Conservation (phyloP, 495 filamentous ascomycete genomes). For the Xylaria sp. region DNA sequence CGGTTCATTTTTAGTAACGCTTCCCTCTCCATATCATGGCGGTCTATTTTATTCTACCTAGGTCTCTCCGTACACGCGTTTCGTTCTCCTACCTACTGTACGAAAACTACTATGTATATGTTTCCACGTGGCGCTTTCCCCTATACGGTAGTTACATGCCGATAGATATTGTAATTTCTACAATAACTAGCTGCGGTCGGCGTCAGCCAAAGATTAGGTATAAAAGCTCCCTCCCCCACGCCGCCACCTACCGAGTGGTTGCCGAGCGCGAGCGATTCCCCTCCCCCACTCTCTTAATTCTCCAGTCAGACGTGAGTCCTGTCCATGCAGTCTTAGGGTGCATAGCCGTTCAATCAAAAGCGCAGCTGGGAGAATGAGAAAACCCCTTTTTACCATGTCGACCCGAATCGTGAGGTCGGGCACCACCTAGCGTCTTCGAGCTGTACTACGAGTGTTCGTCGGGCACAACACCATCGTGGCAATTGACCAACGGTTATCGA, state of each 20-base stretch:
- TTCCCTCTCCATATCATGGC: background rate
- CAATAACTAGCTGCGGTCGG: too few species aligned
- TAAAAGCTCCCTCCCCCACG: background rate
- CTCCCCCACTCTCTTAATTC: background rate
- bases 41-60: too few species aligned
- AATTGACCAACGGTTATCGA: constrained; percentile 18
- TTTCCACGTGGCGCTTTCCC: background rate
- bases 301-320: background rate
- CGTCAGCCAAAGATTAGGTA: background rate
- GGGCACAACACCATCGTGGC: constrained; percentile 9
- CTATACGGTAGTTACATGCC: background rate
- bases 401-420: constrained; percentile 10
- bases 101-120: too few species aligned
- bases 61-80: background rate
- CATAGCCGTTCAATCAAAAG: constrained; percentile 9
- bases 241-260: background rate
- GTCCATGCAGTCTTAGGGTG: constrained; percentile 11
- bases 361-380: constrained; percentile 6
- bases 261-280: background rate
- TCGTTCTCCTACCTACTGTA: background rate
- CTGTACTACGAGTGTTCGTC: constrained; percentile 14
- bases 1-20: background rate
- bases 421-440: constrained; percentile 2
- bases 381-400: constrained; percentile 9
- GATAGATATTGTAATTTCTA: background rate